These are phyloP conservation scores for Vitis riparia DNA, from an alignment of 164 flowering plant species.

Conservation along the genomic window DNA sequence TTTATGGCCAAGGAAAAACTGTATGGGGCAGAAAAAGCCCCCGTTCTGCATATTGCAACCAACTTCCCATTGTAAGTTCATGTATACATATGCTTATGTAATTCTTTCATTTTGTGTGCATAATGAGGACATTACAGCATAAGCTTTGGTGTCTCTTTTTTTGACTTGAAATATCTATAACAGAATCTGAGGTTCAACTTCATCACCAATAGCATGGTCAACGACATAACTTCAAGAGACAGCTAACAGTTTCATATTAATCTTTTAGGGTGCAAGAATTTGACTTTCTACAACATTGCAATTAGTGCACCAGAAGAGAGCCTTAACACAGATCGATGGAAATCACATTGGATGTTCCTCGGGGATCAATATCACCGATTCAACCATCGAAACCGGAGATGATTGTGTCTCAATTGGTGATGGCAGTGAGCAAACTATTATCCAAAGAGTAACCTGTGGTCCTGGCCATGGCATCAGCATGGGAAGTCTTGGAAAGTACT, in stretches of 20 bases:
- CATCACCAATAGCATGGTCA: slow-evolving; percentile 21
- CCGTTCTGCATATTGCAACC: slow-evolving; percentile 6
- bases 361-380: slow-evolving; percentile 18
- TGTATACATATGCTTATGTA: too few relatives aligned
- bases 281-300: slow-evolving; percentile 15
- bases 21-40: slow-evolving; percentile 20
- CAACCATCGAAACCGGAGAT: slow-evolving; percentile 38
- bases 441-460: slow-evolving; percentile 14
- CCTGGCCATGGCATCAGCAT: slow-evolving; percentile 30
- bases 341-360: slow-evolving; percentile 36
- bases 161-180: too few relatives aligned
- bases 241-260: slow-evolving; percentile 20
- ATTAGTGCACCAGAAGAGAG: slow-evolving; percentile 30
- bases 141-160: too few relatives aligned
- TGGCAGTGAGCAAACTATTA: background rate
- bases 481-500: slow-evolving; percentile 22
- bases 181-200: slow-evolving; percentile 35
- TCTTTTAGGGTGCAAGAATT: slow-evolving; percentile 21
- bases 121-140: too few relatives aligned
- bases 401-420: slow-evolving; percentile 36
- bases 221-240: slow-evolving; percentile 23
- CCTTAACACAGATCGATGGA: slow-evolving; percentile 42
- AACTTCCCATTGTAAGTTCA: slow-evolving; percentile 4
- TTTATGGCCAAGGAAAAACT: slow-evolving; percentile 20
- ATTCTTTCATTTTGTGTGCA: too few relatives aligned